phyloP scores from a whole-genome alignment of 768 basidiomycete species.

The Auricularia cornea region DNA sequence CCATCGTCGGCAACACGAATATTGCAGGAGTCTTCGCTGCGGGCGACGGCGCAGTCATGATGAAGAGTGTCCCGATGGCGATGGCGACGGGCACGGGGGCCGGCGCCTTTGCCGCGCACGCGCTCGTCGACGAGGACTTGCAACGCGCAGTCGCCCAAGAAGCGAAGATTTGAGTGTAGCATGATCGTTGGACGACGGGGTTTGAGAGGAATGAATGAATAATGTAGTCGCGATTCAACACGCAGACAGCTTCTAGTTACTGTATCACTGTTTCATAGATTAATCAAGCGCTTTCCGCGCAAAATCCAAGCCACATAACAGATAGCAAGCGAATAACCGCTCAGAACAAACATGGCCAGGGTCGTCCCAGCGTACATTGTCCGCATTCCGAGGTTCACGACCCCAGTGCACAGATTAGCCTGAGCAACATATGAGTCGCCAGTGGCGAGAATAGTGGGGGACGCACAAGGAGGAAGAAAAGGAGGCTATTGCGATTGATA shows the following conservation, averaged over 20 bases:
- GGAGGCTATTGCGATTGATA: conserved; percentile 72
- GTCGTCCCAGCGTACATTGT: conserved; percentile 70
- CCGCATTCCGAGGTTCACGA: conserved; percentile 67
- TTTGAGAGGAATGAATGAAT: too few species aligned
- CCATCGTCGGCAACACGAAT: not conserved
- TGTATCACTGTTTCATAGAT: conserved; percentile 12
- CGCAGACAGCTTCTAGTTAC: too few species aligned
- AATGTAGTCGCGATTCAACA: too few species aligned
- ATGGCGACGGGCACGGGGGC: not conserved
- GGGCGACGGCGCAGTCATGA: not conserved
- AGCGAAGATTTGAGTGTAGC: too few species aligned
- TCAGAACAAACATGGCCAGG: conserved; percentile 54
- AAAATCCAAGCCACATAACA: conserved; percentile 57
- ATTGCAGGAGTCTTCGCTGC: not conserved
- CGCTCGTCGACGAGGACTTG: not conserved
- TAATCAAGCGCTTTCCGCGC: conserved; percentile 28
- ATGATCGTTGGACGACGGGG: too few species aligned
- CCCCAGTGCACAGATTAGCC: conserved; percentile 84
- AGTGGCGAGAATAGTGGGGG: not conserved
- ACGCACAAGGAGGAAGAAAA: conserved; percentile 74
- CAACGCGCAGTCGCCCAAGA: not conserved
- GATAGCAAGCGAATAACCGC: conserved; percentile 48
- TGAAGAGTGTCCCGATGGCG: not conserved
- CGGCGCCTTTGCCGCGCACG: not conserved
- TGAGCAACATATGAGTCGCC: conserved; percentile 20